A percentile compares a stretch with the other conserved stretches of the same genome.
Conservation (phyloP, 768 basidiomycete species). For the Russula sp. region DNA sequence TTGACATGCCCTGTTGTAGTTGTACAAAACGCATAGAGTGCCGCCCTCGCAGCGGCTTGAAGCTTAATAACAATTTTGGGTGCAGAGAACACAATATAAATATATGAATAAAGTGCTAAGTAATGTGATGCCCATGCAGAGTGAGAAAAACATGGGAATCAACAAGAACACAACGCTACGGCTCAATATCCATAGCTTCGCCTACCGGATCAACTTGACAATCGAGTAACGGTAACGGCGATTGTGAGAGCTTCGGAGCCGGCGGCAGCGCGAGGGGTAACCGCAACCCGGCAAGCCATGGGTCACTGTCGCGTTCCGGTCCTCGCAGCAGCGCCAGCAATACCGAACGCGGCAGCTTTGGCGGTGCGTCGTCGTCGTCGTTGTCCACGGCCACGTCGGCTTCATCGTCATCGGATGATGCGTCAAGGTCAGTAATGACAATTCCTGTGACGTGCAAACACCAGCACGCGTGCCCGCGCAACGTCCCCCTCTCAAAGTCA, state of each 20-base stretch:
- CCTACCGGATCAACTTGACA: not conserved
- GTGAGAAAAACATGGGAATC: not conserved
- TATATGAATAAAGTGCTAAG: not conserved
- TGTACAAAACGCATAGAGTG: not conserved
- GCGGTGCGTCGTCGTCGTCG: not conserved
- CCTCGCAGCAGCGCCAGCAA: conserved; percentile 8
- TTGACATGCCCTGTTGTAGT: not conserved
- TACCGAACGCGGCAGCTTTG: conserved; percentile 12
- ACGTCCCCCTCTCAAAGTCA: not conserved
- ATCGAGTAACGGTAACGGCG: not conserved
- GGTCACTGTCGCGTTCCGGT: not conserved
- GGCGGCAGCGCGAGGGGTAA: not conserved
- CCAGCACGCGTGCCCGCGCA: not conserved
- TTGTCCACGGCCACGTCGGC: not conserved
- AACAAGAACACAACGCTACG: not conserved
- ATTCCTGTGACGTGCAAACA: conserved; percentile 10
- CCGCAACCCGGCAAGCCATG: not conserved
- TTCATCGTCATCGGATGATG: conserved; percentile 21
- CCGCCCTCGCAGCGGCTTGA: not conserved
- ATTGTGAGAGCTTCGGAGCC: not conserved
- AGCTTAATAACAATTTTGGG: not conserved
- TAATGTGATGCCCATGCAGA: not conserved
- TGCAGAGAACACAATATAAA: not conserved
- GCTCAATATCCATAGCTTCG: conserved; percentile 18
- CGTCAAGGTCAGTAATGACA: conserved; percentile 21